phyloP scores from a whole-genome alignment of 2,329 filamentous ascomycete genomes.

The Monilinia fructicola region DNA sequence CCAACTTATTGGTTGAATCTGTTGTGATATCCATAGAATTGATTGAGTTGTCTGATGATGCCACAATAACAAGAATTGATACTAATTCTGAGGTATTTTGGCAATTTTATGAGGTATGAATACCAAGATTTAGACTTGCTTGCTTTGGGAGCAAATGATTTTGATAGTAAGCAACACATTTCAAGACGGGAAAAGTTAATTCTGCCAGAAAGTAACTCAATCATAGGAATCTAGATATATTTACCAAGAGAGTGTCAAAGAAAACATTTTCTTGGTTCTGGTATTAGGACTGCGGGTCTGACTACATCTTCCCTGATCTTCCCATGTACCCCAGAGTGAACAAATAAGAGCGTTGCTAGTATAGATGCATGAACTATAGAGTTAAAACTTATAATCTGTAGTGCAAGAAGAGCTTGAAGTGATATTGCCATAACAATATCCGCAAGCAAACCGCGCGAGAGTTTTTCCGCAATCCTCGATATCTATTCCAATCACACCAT shows the following conservation, averaged over 20 bases:
- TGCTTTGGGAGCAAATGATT: not conserved
- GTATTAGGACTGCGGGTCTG: not conserved
- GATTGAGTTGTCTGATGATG: not conserved
- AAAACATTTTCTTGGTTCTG: not conserved
- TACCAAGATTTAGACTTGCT: not conserved
- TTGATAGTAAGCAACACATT: not conserved
- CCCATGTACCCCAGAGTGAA: not conserved
- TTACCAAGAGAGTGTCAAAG: not conserved
- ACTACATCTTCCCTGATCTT: not conserved
- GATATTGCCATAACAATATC: too few relatives aligned
- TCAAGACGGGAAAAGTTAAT: not conserved
- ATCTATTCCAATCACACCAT: too few relatives aligned
- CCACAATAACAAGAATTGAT: not conserved
- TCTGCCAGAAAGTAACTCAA: rapidly evolving
- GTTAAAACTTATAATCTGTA: too few relatives aligned
- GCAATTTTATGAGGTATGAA: not conserved
- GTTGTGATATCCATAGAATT: not conserved
- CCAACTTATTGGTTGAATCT: not conserved
- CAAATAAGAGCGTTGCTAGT: not conserved
- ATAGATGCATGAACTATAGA: not conserved
- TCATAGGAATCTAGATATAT: too few relatives aligned
- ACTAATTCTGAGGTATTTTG: not conserved
- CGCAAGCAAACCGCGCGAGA: too few relatives aligned
- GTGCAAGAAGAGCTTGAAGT: too few relatives aligned
- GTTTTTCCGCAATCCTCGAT: too few relatives aligned